Evolutionary conservation across 129 eudicot species (phyloP).

Genomic region (Artemisia annua): DNA sequence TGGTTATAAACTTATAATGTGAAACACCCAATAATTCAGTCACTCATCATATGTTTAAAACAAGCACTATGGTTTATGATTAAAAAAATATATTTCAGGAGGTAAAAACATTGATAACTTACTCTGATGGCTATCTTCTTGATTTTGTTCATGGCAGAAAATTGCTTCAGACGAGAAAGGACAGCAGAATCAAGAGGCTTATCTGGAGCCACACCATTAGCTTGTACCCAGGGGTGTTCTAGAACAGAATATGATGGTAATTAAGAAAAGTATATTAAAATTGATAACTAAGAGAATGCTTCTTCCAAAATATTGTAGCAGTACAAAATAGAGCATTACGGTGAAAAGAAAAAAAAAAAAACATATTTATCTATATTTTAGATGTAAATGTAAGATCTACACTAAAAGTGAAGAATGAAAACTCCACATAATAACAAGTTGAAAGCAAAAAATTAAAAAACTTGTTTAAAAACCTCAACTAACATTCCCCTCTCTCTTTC

Average conservation of each 20-base stretch:
- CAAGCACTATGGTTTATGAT: neutral
- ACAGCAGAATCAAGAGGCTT: constrained; percentile 97
- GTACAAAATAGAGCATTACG: constrained; percentile 2
- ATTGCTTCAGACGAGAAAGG: constrained; percentile 82
- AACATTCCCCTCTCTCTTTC: constrained; percentile 1
- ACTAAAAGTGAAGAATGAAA: neutral
- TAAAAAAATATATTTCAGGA: too few species aligned
- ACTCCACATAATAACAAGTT: neutral
- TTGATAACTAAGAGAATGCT: constrained; percentile 16
- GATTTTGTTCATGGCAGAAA: constrained; percentile 90
- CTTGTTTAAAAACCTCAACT: neutral
- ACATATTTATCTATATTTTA: neutral
- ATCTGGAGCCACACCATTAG: constrained; percentile 83
- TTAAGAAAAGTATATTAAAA: constrained; percentile 8
- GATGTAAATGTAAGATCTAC: neutral
- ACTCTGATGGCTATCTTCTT: constrained; percentile 96
- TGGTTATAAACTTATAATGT: neutral
- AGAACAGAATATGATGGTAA: constrained; percentile 23
- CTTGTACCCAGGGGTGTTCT: constrained; percentile 97
- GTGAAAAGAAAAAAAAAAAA: neutral
- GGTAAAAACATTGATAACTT: constrained; percentile 14
- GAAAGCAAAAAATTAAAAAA: neutral
- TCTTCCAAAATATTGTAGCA: neutral
- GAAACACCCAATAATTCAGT: neutral
- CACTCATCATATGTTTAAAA: too few species aligned